phyloP scores from a whole-genome alignment of 2,329 filamentous ascomycete species.

The Thermothelomyces thermophilus region DNA sequence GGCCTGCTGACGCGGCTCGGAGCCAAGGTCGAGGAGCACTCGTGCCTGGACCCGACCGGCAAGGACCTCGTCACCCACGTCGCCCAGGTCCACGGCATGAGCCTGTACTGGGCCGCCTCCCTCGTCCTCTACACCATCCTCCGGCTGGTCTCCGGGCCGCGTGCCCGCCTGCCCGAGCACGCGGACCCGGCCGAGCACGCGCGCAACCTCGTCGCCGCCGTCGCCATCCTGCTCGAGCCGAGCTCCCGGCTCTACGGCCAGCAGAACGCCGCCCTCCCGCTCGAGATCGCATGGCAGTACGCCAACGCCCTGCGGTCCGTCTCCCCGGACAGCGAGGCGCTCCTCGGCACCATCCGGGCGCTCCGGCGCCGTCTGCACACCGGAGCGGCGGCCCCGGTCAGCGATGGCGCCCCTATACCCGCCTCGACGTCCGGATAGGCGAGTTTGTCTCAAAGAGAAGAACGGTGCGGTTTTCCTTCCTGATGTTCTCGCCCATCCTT shows the following conservation, averaged over 20 bases:
- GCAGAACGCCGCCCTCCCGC: conserved; percentile 10
- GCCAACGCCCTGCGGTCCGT: not conserved
- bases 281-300: conserved; percentile 9
- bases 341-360: no score
- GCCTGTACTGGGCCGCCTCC: conserved; percentile 10
- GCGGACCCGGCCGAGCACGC: conserved; percentile 8
- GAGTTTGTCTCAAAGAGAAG: no score
- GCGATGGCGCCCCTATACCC: no score
- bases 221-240: conserved; percentile 9
- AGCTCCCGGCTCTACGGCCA: conserved; percentile 11
- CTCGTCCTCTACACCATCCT: conserved; percentile 16
- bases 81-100: conserved; percentile 15
- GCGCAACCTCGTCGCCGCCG: conserved; percentile 1
- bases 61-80: conserved; percentile 8
- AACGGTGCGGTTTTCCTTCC: no score
- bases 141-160: not conserved
- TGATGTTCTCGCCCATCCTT: no score
- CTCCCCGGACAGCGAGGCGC: not conserved
- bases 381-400: no score
- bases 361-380: no score
- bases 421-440: no score
- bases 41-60: not conserved
- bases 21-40: not conserved
- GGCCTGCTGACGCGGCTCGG: not conserved
- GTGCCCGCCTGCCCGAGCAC: not conserved